Evolutionary conservation across 345 rosid genomes (phyloP).

Genomic region (Diplotaxis tenuifolia): DNA sequence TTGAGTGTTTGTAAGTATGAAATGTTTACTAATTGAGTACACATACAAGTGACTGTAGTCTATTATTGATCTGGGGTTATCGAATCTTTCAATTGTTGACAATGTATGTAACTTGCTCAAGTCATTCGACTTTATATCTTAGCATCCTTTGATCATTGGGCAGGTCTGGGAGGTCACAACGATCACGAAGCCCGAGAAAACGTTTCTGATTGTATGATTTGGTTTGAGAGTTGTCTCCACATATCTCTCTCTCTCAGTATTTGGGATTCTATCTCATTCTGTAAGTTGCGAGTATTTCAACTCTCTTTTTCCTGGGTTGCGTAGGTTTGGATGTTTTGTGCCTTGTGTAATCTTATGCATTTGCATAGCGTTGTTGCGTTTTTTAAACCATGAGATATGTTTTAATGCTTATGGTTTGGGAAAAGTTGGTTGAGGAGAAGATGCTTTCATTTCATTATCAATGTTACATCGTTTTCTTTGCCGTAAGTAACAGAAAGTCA

Average conservation of each 20-base stretch:
- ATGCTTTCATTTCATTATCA: neutral
- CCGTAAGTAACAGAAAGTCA: neutral
- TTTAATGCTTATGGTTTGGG: constrained; percentile 27
- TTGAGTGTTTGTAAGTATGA: neutral
- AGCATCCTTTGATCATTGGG: constrained; percentile 12
- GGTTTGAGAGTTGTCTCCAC: constrained; percentile 19
- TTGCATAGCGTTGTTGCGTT: constrained; percentile 19
- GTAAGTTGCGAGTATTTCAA: constrained; percentile 23
- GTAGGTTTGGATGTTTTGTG: constrained; percentile 15
- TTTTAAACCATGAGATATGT: constrained; percentile 31
- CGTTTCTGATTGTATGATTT: constrained; percentile 48
- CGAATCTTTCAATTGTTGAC: neutral
- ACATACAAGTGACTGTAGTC: neutral
- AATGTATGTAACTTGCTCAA: neutral
- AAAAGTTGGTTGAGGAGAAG: constrained; percentile 2
- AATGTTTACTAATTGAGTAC: neutral
- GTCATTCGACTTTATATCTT: neutral
- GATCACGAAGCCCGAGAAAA: constrained; percentile 82
- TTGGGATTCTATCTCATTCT: constrained; percentile 24
- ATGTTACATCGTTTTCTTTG: neutral
- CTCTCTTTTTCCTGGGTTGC: neutral
- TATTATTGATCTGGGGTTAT: neutral
- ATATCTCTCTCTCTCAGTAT: neutral
- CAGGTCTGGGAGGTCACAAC: constrained; percentile 63
- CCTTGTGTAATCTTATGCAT: constrained; percentile 31